phyloP scores from a whole-genome alignment of 2,329 filamentous ascomycete genomes.

The Colletotrichum simmondsii region DNA sequence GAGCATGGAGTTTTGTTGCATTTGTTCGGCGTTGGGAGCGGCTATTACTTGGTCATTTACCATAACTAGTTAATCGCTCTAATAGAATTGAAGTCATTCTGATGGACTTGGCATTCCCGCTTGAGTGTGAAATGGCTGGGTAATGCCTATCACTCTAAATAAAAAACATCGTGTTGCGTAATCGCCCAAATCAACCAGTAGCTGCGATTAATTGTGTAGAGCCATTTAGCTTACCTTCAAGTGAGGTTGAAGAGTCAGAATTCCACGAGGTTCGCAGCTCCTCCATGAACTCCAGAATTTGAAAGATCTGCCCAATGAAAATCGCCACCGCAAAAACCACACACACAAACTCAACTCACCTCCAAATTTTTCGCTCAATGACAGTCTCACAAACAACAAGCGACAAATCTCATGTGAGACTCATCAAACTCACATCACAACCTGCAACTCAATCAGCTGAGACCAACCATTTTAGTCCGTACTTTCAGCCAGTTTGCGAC shows the following conservation, averaged over 20 bases:
- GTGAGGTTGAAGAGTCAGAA: background rate
- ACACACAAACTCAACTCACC: slow-evolving; percentile 18
- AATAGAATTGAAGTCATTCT: slow-evolving; percentile 21
- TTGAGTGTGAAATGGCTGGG: background rate
- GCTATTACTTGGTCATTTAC: background rate
- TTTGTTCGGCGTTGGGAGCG: slow-evolving; percentile 7
- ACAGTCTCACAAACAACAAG: slow-evolving; percentile 1
- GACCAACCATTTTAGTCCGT: background rate
- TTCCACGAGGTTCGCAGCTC: slow-evolving; percentile 27
- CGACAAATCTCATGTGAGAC: slow-evolving; percentile 7
- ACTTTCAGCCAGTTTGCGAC: background rate
- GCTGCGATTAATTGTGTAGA: background rate
- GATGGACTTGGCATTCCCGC: background rate
- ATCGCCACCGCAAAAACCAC: slow-evolving; percentile 21
- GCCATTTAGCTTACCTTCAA: background rate
- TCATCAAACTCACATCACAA: background rate
- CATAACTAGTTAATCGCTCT: slow-evolving; percentile 8
- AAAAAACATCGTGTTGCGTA: background rate
- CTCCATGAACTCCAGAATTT: slow-evolving; percentile 34
- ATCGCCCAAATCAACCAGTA: background rate
- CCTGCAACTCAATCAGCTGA: background rate
- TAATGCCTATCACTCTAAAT: background rate
- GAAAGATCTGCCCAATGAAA: slow-evolving; percentile 20
- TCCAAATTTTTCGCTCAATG: slow-evolving; percentile 11
- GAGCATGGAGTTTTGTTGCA: slow-evolving; percentile 21